A percentile compares a stretch with the other conserved stretches of the same genome.
Evolutionary conservation across 2,329 filamentous ascomycete species (phyloP).

Genomic region (Calonectria ilicicola): DNA sequence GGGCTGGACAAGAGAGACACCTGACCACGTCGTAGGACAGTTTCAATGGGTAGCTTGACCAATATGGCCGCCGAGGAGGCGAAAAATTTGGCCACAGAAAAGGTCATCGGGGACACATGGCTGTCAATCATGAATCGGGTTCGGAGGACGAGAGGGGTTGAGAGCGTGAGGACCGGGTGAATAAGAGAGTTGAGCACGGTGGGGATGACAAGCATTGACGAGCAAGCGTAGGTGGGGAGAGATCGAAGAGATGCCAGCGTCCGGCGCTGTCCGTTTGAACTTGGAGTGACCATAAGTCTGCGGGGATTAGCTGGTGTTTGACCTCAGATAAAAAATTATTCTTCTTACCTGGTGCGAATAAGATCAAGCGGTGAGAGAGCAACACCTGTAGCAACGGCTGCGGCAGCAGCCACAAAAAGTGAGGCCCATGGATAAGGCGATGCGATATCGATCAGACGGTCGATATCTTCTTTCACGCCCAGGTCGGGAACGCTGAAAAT

Average conservation of each 20-base stretch:
- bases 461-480: constrained; percentile 79
- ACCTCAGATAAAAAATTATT: constrained; percentile 34
- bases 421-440: constrained; percentile 87
- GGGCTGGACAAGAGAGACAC: constrained; percentile 75
- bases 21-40: constrained; percentile 89
- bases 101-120: constrained; percentile 82
- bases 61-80: constrained; percentile 85
- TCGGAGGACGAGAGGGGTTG: constrained; percentile 86
- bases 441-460: constrained; percentile 78
- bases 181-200: constrained; percentile 88
- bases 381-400: constrained; percentile 79
- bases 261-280: constrained; percentile 79
- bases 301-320: constrained; percentile 41
- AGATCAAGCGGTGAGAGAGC: constrained; percentile 90
- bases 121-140: constrained; percentile 88
- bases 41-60: constrained; percentile 90
- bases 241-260: constrained; percentile 82
- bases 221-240: constrained; percentile 82
- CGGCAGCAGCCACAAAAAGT: constrained; percentile 76
- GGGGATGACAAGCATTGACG: constrained; percentile 79
- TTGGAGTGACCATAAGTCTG: constrained; percentile 85
- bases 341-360: constrained; percentile 77
- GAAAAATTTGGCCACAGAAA: constrained; percentile 85
- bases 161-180: constrained; percentile 84
- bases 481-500: constrained; percentile 90